phyloP scores from a whole-genome alignment of 1,139 yeast species.

The Saccharomyces pastorianus region DNA sequence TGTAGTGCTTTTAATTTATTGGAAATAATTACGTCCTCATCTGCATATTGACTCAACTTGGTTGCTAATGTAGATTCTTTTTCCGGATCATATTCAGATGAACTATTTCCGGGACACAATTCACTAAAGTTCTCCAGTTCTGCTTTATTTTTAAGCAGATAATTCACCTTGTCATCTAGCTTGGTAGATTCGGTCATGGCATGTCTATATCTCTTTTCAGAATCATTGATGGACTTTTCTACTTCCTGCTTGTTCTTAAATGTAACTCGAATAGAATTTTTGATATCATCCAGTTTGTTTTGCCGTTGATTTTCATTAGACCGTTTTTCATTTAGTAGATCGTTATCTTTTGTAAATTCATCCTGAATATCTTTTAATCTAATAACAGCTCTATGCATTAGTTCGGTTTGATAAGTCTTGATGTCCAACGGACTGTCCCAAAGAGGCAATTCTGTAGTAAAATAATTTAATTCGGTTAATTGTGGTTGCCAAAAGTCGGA shows the following conservation, averaged over 20 bases:
- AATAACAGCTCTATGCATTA: slow-evolving; percentile 38
- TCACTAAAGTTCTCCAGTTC: slow-evolving; percentile 9
- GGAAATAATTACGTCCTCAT: not conserved
- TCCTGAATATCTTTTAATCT: slow-evolving; percentile 35
- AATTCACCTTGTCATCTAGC: slow-evolving; percentile 13
- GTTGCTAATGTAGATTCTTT: not conserved
- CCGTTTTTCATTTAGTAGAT: slow-evolving; percentile 33
- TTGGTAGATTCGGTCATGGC: slow-evolving; percentile 34
- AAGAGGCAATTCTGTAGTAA: slow-evolving; percentile 6
- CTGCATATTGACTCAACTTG: slow-evolving; percentile 3
- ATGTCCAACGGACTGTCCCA: slow-evolving; percentile 25
- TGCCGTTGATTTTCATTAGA: slow-evolving; percentile 45
- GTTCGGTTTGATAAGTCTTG: slow-evolving; percentile 35
- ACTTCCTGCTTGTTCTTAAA: slow-evolving; percentile 42
- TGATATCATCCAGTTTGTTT: slow-evolving; percentile 39
- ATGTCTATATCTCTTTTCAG: slow-evolving; percentile 43
- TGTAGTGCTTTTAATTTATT: slow-evolving; percentile 20
- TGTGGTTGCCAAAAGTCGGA: slow-evolving; percentile 10
- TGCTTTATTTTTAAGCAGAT: slow-evolving; percentile 6
- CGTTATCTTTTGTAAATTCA: slow-evolving; percentile 26
- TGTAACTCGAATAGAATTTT: slow-evolving; percentile 40
- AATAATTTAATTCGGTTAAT: slow-evolving; percentile 13
- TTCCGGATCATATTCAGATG: slow-evolving; percentile 7
- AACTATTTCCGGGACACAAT: not conserved
- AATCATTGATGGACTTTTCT: slow-evolving; percentile 42